A percentile compares a stretch with the other conserved stretches of the same genome.
Conservation (phyloP, 169 alveolate species). For the Condylostoma magnum region DNA sequence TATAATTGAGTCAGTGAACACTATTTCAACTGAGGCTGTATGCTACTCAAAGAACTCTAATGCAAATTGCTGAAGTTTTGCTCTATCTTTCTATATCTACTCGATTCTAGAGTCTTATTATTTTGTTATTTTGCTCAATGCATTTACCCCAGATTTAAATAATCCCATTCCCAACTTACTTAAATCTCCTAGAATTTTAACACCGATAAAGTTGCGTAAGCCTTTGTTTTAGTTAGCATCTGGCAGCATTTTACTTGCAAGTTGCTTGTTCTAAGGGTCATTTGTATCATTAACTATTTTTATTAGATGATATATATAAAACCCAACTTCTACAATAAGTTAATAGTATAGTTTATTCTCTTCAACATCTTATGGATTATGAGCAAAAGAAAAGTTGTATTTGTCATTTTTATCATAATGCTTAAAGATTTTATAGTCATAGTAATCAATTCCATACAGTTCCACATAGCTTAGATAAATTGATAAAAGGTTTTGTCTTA, state of each 20-base stretch:
- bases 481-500: slow-evolving; percentile 10
- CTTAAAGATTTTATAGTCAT: background rate
- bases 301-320: slow-evolving; percentile 1
- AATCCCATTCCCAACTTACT: slow-evolving; percentile 3
- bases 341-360: background rate
- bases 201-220: background rate
- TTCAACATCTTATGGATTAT: slow-evolving; percentile 15
- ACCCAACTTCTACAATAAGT: slow-evolving; percentile 10
- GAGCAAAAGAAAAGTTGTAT: background rate
- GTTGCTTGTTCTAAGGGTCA: slow-evolving; percentile 22
- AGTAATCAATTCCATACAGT: background rate
- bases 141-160: background rate
- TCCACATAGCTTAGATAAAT: background rate
- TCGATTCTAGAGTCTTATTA: background rate
- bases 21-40: slow-evolving; percentile 2
- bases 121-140: background rate
- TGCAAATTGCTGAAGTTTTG: background rate
- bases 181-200: background rate
- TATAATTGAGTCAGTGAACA: slow-evolving; percentile 3
- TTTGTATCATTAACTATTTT: slow-evolving; percentile 5
- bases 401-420: slow-evolving; percentile 18
- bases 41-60: background rate
- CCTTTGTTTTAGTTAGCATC: background rate
- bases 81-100: background rate
- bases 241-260: background rate